Evolutionary conservation across 192 early-diverging fungal species (phyloP).

Genomic region (Rhizophagus prolifer): DNA sequence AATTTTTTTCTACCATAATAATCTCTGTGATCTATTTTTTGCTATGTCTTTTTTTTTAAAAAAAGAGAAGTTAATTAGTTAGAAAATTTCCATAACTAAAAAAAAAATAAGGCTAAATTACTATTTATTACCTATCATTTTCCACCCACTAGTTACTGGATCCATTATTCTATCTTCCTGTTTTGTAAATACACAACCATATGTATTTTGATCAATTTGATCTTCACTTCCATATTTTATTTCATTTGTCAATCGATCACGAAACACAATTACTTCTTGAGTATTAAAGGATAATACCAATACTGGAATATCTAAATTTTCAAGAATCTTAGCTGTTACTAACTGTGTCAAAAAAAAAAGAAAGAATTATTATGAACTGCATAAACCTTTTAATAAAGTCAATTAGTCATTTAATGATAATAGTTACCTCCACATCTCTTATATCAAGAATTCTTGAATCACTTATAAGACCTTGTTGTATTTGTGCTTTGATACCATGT

Average conservation of each 20-base stretch:
- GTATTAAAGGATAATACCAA: conserved; percentile 87
- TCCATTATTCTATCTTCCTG: conserved; percentile 76
- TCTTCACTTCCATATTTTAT: conserved; percentile 87
- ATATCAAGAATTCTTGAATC: conserved; percentile 95
- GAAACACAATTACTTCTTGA: conserved; percentile 92
- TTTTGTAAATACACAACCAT: conserved; percentile 90
- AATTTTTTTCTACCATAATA: too few relatives aligned
- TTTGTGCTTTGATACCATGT: conserved; percentile 79
- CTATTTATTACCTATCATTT: conserved; percentile 63
- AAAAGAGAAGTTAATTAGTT: too few relatives aligned
- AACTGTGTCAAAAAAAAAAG: conserved; percentile 45
- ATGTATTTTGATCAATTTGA: conserved; percentile 82
- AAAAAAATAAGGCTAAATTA: not conserved
- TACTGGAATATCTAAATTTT: conserved; percentile 87
- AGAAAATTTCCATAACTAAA: too few relatives aligned
- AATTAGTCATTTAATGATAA: not conserved
- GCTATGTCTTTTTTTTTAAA: too few relatives aligned
- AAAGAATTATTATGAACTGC: not conserved
- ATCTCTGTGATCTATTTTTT: too few relatives aligned
- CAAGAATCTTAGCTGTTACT: conserved; percentile 83
- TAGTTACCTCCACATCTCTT: conserved; percentile 74
- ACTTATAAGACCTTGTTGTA: conserved; percentile 83
- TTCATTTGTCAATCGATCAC: conserved; percentile 80
- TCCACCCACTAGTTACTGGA: conserved; percentile 88
- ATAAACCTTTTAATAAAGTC: not conserved